Base-by-base conservation (phyloP, 331 rosid genomes). In the Quercus tomentella region DNA sequence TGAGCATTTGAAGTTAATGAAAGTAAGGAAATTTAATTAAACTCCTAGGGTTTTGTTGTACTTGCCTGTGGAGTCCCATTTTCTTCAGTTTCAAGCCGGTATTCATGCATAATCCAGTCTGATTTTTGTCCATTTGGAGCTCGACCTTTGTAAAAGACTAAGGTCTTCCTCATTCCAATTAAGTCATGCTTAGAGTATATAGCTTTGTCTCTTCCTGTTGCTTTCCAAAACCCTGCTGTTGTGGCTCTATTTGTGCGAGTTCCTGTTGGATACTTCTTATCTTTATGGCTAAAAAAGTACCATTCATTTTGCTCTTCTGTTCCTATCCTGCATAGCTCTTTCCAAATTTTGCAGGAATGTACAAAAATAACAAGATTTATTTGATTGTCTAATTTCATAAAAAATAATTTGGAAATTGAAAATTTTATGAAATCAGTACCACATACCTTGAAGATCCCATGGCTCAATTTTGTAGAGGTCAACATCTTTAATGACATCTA, bases 51-150 rank as follows among this genome's bases (percentile, higher is more conserved):
- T 26, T 25, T 61, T 25, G 69, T 6, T 5, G n/a, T 65, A 67
- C 95, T 90, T 86, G 81, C 98, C 93, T 94, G 97, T 8, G 98
- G 87, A 60, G 97, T 33, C 9, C 86, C 97, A 84, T 89, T 91
- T 87, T 92, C 97, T 81, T 92, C 92, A 0, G 93, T 89, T 89
- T 94, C 95, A 69, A 94, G 98, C 0, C 98, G 86, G 76, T 94
- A 94, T 54, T 94, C 98, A 45, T 94, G 98, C 98, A 94, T 94
- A 17, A 94, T 94, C 98, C 98, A 94, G 82, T 94, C 98, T 0
- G 98, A 94, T 22, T 94, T 94, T 74, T 87, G 98, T 12, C 98
- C 98, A 84, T 94, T 94, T 4, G 98, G 98, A 52, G 98, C 98
- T 81, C 98, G 82, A 35, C 98, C 98, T 87, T 94, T 86, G 15